Base-by-base conservation (phyloP, 148 eudicot species). In the Suaeda aralocaspica region DNA sequence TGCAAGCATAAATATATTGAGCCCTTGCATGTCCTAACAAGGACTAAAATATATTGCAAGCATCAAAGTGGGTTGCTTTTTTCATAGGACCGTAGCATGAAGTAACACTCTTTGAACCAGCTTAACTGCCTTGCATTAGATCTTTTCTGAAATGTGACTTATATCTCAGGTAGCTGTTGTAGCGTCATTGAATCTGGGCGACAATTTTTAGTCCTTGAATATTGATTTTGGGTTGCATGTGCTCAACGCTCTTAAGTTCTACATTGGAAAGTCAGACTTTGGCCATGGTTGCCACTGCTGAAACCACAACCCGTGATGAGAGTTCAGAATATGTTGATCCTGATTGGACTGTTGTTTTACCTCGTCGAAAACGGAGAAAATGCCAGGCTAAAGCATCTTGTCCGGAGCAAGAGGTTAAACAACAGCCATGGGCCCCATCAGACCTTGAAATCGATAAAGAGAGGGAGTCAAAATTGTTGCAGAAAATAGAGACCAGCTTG, bases 301-400 rank as follows among this genome's bases (percentile, higher is more conserved):
- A 78, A 76, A 72, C 80, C 26, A 48, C 65, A 28, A 42, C 73
- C 55, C 59, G 14, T 69, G 83, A 15, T 66, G 83, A 67, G 45
- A 74, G 70, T n/a, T 56, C 80, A 28, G 73, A 71, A 46, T 59
- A 64, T 34, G 75, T 72, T 33, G 72, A 67, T 31, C 68, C 76
- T 29, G 75, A 85, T 31, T 91, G 97, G 97, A 87, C 78, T 22
- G 51, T 87, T 42, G 92, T 90, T 74, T 69, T 89, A 72, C 90
- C 92, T 70, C 88, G 86, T 60, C 87, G 86, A 11, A 89, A 83
- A 68, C 76, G 71, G 45, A 85, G 72, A 64, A 86, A 71, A 69
- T 66, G 66, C 26, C 57, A 67, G 4, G 70, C 74, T 42, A 81
- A 74, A 75, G 57, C 39, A 24, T 55, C 42, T 50, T 59, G 14